Evolutionary conservation across 441 rosid genomes (phyloP).

Genomic region (Erysimum cheiri): DNA sequence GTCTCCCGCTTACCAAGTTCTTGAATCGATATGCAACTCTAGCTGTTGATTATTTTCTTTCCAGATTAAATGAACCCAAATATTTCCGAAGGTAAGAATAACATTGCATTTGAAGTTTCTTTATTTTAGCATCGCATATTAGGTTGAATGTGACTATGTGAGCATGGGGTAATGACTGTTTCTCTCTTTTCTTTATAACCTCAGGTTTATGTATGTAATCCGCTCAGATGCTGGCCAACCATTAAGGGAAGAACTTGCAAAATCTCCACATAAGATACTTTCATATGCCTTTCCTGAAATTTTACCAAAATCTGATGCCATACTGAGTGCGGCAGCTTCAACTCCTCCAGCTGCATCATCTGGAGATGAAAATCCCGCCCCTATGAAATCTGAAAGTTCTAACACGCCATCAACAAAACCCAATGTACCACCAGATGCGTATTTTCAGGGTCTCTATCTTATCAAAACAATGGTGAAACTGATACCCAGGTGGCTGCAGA

Average conservation of each 20-base stretch:
- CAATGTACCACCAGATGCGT: constrained; percentile 66
- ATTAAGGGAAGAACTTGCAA: constrained; percentile 95
- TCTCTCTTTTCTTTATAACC: constrained; percentile 39
- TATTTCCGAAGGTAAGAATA: constrained; percentile 87
- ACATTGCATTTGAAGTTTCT: constrained; percentile 35
- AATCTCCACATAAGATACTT: constrained; percentile 91
- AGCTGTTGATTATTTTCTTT: constrained; percentile 98
- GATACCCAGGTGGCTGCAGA: constrained; percentile 94
- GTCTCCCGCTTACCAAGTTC: constrained; percentile 93
- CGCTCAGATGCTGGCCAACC: constrained; percentile 98
- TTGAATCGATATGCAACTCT: constrained; percentile 92
- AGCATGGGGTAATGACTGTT: constrained; percentile 17
- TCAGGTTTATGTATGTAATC: constrained; percentile 94
- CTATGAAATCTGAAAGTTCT: constrained; percentile 59
- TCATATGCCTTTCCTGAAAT: constrained; percentile 84
- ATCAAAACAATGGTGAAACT: constrained; percentile 88
- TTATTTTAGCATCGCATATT: constrained; percentile 11
- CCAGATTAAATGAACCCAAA: constrained; percentile 87
- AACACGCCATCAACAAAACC: constrained; percentile 53
- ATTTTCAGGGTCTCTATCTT: constrained; percentile 96
- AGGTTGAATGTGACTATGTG: constrained; percentile 9
- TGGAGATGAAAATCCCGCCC: constrained; percentile 64
- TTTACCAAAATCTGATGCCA: constrained; percentile 67
- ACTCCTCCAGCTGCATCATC: constrained; percentile 63
- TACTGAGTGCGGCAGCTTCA: constrained; percentile 55